Conservation (phyloP, 2,329 filamentous ascomycete species). For the Hymenoscyphus fraxineus region DNA sequence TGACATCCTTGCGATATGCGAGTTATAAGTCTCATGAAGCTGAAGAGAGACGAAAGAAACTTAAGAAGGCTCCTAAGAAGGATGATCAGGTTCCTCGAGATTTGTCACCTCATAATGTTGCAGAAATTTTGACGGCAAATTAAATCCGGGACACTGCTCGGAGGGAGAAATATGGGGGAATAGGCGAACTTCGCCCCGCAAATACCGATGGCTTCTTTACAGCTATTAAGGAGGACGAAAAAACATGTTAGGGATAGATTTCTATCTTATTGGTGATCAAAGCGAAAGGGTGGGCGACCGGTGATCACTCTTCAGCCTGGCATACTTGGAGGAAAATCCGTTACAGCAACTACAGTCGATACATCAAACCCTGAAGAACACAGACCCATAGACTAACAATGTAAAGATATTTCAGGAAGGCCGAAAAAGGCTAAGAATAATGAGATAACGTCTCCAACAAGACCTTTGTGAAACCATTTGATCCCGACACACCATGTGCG, state of each 20-base stretch:
- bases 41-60: constrained; percentile 30
- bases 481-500: neutral
- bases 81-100: constrained; percentile 36
- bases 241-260: neutral
- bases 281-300: neutral
- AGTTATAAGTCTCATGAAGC: constrained; percentile 45
- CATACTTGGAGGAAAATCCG: neutral
- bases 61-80: constrained; percentile 40
- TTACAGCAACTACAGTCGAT: neutral
- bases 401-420: neutral
- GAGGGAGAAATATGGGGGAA: neutral
- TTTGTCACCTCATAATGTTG: constrained; percentile 48
- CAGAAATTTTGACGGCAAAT: constrained; percentile 55
- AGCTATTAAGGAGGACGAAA: neutral
- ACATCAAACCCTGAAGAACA: neutral
- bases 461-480: neutral
- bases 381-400: neutral
- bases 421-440: neutral
- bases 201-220: neutral
- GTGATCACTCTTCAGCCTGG: neutral
- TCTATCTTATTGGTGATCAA: neutral
- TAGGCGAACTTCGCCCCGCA: neutral
- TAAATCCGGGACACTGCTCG: constrained; percentile 30
- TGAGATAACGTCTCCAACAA: neutral
- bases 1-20: constrained; percentile 57